These are phyloP conservation scores for Venturia carpophila DNA, from an alignment of 2,329 filamentous ascomycete genomes.

Conservation along the genomic window DNA sequence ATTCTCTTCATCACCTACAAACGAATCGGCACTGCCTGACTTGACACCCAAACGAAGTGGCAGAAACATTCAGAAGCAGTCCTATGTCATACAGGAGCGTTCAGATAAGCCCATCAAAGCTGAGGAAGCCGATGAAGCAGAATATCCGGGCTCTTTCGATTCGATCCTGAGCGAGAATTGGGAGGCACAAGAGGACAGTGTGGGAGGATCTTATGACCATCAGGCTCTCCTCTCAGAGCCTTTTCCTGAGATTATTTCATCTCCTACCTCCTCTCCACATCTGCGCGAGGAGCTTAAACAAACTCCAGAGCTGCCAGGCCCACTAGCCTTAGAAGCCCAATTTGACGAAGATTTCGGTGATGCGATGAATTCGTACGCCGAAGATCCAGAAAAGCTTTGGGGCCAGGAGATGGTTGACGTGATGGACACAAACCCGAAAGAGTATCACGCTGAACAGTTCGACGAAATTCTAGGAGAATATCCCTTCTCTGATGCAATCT, in stretches of 20 bases:
- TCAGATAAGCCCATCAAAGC: not conserved
- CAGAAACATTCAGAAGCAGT: not conserved
- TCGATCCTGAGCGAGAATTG: not conserved
- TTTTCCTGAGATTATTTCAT: not conserved
- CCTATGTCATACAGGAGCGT: not conserved
- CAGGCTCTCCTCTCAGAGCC: not conserved
- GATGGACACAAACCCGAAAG: not conserved
- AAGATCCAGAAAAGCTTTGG: not conserved
- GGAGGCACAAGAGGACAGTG: not conserved
- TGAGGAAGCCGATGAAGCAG: not conserved
- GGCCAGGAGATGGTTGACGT: not conserved
- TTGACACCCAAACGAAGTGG: not conserved
- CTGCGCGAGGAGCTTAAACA: not conserved
- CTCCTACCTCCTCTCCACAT: not conserved
- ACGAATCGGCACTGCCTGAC: not conserved
- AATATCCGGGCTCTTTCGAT: not conserved
- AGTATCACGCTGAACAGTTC: not conserved
- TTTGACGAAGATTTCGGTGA: not conserved
- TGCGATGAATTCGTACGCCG: not conserved
- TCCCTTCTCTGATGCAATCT: too few relatives aligned
- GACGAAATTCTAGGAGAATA: too few relatives aligned
- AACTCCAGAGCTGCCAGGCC: not conserved
- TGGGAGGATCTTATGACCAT: not conserved
- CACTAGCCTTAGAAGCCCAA: not conserved
- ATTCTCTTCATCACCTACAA: not conserved